Evolutionary conservation across 1,284 basidiomycete genomes (phyloP).

Genomic region (Cryptococcus sp.): DNA sequence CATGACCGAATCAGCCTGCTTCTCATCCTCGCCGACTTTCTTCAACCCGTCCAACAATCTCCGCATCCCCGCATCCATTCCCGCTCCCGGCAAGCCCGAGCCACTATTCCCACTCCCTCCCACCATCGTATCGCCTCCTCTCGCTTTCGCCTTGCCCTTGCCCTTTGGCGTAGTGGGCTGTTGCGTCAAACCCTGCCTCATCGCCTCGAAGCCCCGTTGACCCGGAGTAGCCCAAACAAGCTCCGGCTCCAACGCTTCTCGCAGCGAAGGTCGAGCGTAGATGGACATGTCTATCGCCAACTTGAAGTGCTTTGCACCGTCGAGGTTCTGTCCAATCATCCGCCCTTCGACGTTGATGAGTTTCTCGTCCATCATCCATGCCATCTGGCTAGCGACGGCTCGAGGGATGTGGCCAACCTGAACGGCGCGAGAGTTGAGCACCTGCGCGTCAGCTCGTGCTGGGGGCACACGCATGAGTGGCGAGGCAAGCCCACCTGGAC

Average conservation of each 20-base stretch:
- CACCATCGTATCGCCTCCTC: constrained; percentile 10
- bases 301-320: constrained; percentile 48
- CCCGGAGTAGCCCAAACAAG: constrained; percentile 69
- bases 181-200: constrained; percentile 21
- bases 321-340: constrained; percentile 49
- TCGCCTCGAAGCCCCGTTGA: constrained; percentile 50
- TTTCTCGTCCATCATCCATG: constrained; percentile 63
- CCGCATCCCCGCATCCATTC: constrained; percentile 57
- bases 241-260: constrained; percentile 58
- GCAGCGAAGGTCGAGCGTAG: constrained; percentile 56
- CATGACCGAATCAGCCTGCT: constrained; percentile 58
- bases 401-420: constrained; percentile 77
- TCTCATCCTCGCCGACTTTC: constrained; percentile 65
- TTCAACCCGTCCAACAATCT: constrained; percentile 62
- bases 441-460: constrained; percentile 51
- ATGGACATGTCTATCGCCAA: constrained; percentile 63
- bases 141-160: constrained; percentile 6
- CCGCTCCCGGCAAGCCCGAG: constrained; percentile 8
- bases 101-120: constrained; percentile 13
- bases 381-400: constrained; percentile 55
- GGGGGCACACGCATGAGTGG: background rate
- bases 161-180: constrained; percentile 5
- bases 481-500: constrained; percentile 15
- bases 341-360: constrained; percentile 64
- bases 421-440: constrained; percentile 62